These are phyloP conservation scores for Hanseniaspora vineae DNA, from an alignment of 805 yeast genomes.

Conservation along the genomic window DNA sequence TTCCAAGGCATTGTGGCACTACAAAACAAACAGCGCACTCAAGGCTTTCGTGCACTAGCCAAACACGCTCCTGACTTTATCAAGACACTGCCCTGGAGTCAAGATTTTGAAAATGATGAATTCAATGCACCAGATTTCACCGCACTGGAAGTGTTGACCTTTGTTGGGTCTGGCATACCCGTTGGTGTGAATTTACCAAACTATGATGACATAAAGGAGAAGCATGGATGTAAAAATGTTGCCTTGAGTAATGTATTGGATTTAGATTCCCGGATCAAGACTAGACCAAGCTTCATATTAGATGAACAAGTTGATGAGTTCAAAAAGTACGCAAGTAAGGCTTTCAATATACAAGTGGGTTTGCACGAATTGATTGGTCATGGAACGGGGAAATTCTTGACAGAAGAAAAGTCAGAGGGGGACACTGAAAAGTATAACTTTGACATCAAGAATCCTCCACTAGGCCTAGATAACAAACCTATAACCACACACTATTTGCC, in stretches of 20 bases:
- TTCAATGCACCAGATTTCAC: slow-evolving; percentile 91
- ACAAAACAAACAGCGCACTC: slow-evolving; percentile 79
- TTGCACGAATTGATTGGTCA: slow-evolving; percentile 86
- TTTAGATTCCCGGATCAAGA: slow-evolving; percentile 52
- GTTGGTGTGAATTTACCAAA: slow-evolving; percentile 91
- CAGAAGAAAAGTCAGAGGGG: too few species aligned
- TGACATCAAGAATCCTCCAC: slow-evolving; percentile 49
- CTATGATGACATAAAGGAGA: slow-evolving; percentile 78
- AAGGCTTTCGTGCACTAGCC: slow-evolving; percentile 62
- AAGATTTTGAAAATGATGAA: slow-evolving; percentile 64
- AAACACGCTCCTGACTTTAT: slow-evolving; percentile 53
- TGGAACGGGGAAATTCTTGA: slow-evolving; percentile 74
- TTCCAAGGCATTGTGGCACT: slow-evolving; percentile 89
- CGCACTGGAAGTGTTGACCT: slow-evolving; percentile 76
- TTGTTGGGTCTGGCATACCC: slow-evolving; percentile 83
- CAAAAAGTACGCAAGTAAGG: slow-evolving; percentile 61
- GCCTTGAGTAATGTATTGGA: slow-evolving; percentile 76
- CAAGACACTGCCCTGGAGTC: slow-evolving; percentile 62
- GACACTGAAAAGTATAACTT: slow-evolving; percentile 64
- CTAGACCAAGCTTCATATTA: slow-evolving; percentile 53
- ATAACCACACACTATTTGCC: slow-evolving; percentile 57
- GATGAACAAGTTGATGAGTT: slow-evolving; percentile 41
- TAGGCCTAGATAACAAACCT: slow-evolving; percentile 47
- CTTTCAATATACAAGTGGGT: slow-evolving; percentile 90
- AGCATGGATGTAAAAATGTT: slow-evolving; percentile 78